Evolutionary conservation across 495 filamentous ascomycete genomes (phyloP).

Genomic region (Sordaria brevicollis): DNA sequence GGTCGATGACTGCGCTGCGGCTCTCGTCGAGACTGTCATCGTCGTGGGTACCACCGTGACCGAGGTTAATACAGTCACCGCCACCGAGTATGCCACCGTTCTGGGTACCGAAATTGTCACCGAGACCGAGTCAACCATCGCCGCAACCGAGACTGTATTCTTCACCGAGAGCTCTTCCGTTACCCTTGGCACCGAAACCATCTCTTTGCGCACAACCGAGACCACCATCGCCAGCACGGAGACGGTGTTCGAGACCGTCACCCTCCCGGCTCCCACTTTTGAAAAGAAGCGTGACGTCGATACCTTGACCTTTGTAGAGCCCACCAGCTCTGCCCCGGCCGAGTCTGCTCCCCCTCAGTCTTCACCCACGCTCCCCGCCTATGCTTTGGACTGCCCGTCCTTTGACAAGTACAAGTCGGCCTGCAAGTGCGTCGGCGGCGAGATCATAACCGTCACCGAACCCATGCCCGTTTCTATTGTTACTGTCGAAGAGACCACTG

Average conservation of each 20-base stretch:
- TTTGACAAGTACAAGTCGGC: constrained; percentile 10
- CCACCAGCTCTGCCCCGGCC: background rate
- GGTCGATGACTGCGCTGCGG: constrained; percentile 3
- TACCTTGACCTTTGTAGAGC: background rate
- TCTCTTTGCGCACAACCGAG: background rate
- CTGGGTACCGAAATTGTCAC: background rate
- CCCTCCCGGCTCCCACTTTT: background rate
- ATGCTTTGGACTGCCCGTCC: constrained; percentile 3
- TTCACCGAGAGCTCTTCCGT: constrained; percentile 4
- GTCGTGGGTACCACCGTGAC: constrained; percentile 1
- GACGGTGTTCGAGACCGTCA: background rate
- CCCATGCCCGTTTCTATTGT: background rate
- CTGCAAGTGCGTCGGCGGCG: constrained; percentile 6
- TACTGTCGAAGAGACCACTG: constrained; percentile 1
- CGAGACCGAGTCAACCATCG: background rate
- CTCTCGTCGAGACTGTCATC: constrained; percentile 5
- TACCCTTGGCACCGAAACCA: background rate
- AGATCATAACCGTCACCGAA: constrained; percentile 2
- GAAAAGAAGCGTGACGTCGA: background rate
- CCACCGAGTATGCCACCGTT: constrained; percentile 2
- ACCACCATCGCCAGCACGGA: constrained; percentile 1
- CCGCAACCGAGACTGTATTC: constrained; percentile 1
- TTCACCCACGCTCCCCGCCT: background rate
- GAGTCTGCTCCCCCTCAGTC: background rate
- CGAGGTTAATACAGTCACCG: background rate